Conservation (phyloP, 2,329 filamentous ascomycete genomes). For the Zymoseptoria crescenta region DNA sequence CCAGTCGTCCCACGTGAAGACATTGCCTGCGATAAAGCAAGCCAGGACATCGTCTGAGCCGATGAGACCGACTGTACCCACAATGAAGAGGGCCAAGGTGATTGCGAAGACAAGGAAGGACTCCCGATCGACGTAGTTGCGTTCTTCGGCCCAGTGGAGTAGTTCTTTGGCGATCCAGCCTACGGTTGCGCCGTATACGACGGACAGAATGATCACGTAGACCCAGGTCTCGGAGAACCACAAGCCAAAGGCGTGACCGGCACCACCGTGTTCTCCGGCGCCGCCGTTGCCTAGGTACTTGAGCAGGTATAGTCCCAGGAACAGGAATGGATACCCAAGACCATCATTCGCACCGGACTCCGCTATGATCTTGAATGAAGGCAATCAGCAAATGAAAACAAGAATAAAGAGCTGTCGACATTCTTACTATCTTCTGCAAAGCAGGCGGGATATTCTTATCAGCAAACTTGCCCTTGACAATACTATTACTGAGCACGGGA, state of each 20-base stretch:
- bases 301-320: slow-evolving; percentile 74
- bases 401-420: neutral
- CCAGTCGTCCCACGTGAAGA: slow-evolving; percentile 91
- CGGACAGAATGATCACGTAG: slow-evolving; percentile 72
- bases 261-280: slow-evolving; percentile 49
- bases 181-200: slow-evolving; percentile 67
- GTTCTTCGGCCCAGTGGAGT: slow-evolving; percentile 75
- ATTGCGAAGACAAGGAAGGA: slow-evolving; percentile 84
- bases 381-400: neutral
- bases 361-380: slow-evolving; percentile 32
- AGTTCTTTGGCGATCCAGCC: slow-evolving; percentile 77
- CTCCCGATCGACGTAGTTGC: slow-evolving; percentile 74
- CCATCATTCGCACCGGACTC: slow-evolving; percentile 89
- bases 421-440: slow-evolving; percentile 57
- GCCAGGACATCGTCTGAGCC: slow-evolving; percentile 85
- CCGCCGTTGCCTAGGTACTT: slow-evolving; percentile 61
- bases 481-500: slow-evolving; percentile 77
- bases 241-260: slow-evolving; percentile 59
- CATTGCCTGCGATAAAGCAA: slow-evolving; percentile 86
- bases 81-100: slow-evolving; percentile 74
- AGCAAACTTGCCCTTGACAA: slow-evolving; percentile 89
- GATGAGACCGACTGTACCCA: slow-evolving; percentile 78
- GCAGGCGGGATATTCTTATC: slow-evolving; percentile 80
- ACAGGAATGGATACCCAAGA: slow-evolving; percentile 80
- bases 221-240: slow-evolving; percentile 85